phyloP scores from a whole-genome alignment of 352 stramenopile species.

The Globisporangium paroecandrum region DNA sequence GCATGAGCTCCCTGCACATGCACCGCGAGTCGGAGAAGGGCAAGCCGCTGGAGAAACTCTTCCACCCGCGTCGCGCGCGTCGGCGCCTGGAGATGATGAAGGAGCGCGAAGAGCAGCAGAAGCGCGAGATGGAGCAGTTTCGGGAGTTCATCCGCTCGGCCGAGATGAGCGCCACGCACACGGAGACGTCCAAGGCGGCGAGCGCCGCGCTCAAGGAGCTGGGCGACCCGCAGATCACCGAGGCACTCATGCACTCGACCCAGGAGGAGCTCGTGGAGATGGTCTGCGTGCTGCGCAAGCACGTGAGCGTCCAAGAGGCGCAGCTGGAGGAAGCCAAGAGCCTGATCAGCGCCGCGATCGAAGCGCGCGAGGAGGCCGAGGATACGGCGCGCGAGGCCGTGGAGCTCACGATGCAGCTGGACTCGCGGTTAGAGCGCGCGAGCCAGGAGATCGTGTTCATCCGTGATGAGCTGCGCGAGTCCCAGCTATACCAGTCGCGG shows the following conservation, averaged over 20 bases:
- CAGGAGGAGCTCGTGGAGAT: conserved; percentile 66
- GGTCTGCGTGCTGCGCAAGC: conserved; percentile 64
- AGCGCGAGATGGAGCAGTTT: conserved; percentile 85
- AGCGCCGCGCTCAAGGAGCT: conserved; percentile 40
- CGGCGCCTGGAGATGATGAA: conserved; percentile 60
- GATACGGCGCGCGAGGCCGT: conserved; percentile 69
- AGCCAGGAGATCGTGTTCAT: conserved; percentile 39
- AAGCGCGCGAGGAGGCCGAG: conserved; percentile 74
- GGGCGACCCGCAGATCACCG: conserved; percentile 46
- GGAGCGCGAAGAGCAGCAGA: conserved; percentile 71
- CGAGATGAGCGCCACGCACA: conserved; percentile 35
- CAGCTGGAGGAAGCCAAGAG: conserved; percentile 73
- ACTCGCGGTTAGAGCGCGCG: conserved; percentile 66
- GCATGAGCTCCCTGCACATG: conserved; percentile 18
- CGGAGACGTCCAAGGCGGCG: conserved; percentile 16
- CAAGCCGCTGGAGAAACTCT: conserved; percentile 69
- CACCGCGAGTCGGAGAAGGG: conserved; percentile 36
- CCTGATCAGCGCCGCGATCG: conserved; percentile 71
- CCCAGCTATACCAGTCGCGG: conserved; percentile 9
- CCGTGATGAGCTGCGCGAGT: conserved; percentile 26
- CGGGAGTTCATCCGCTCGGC: conserved; percentile 78
- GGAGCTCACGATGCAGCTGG: conserved; percentile 63
- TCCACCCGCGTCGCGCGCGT: conserved; percentile 68
- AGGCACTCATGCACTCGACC: conserved; percentile 44
- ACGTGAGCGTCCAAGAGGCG: conserved; percentile 64